These are phyloP conservation scores for Colletotrichum sojae DNA, from an alignment of 2,329 filamentous ascomycete species.

Conservation along the genomic window DNA sequence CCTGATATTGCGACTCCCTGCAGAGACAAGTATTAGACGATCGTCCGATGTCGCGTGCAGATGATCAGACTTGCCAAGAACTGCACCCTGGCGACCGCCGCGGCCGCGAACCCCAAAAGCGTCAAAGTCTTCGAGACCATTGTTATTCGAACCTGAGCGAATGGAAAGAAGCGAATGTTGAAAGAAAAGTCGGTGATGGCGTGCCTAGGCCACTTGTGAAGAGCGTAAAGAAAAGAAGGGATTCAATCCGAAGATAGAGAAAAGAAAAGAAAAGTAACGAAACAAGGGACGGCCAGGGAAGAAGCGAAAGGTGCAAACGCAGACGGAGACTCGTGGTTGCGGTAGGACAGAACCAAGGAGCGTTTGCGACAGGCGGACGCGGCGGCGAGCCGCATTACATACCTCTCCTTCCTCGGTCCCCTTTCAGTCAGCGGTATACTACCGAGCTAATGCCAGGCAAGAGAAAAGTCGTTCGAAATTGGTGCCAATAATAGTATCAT, in stretches of 20 bases:
- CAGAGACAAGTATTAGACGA: neutral
- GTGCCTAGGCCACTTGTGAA: no score
- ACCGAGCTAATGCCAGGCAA: neutral
- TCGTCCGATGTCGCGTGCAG: slow-evolving; percentile 24
- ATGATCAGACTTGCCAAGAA: slow-evolving; percentile 36
- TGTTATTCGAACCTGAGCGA: slow-evolving; percentile 31
- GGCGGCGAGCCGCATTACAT: slow-evolving; percentile 36
- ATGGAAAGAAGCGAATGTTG: slow-evolving; percentile 23
- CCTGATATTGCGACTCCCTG: slow-evolving; percentile 61
- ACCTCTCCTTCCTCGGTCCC: slow-evolving; percentile 11
- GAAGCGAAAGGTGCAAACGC: slow-evolving; percentile 32
- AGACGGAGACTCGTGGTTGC: slow-evolving; percentile 10
- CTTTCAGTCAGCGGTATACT: neutral
- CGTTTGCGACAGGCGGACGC: neutral
- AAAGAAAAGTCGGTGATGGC: slow-evolving; percentile 1
- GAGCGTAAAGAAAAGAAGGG: slow-evolving; percentile 20
- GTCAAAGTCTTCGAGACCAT: slow-evolving; percentile 33
- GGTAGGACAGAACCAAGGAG: slow-evolving; percentile 6
- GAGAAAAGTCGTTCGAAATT: neutral
- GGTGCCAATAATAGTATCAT: slow-evolving; percentile 31
- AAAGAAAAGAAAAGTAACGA: neutral
- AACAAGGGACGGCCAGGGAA: neutral
- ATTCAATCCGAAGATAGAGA: slow-evolving; percentile 32
- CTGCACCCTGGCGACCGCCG: slow-evolving; percentile 37
- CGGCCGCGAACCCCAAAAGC: slow-evolving; percentile 35